Evolutionary conservation across 768 basidiomycete species (phyloP), one percentile per base, ranked within the genome.

Genomic region (Brasilioporus rufonigricans): DNA sequence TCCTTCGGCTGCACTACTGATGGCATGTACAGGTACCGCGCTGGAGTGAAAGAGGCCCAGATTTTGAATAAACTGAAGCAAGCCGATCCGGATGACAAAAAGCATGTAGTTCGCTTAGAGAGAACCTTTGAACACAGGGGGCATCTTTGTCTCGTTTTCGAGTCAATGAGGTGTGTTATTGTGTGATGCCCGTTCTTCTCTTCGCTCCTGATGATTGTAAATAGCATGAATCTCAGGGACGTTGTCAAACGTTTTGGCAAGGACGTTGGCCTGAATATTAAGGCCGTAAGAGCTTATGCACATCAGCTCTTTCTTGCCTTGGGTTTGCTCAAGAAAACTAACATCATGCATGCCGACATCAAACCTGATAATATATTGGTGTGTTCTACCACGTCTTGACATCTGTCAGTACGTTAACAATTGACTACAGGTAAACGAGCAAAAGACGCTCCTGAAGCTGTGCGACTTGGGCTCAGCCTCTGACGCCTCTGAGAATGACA

Each of bases 321-420:
- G 59, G 83, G 89, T 61, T 76, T 95, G 51, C 76, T 98, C 66
- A 83, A 85, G 61, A 98, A 98, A 74, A 81, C 85, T 55, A 93
- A 90, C 60, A 85, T 98, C 55, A 97, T 98, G 84, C 97, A 99
- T 65, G 97, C 97, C 8, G 97, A 99, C 67, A 91, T 99, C 69
- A 98, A 98, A 72, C 97, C 97, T 19, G 97, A 98, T 70, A 98
- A 98, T 68, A 96, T 99, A 40, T 71, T 98, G 65, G 95, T 94
- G 58, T 31, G 86, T 80, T 33, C 44, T 18, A n/a, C 54, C 29
- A 11, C 50, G 21, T 3, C 35, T 55, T 61, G 44, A 36, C 52
- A 40, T 36, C 48, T 64, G 55, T 57, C 61, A 51, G 50, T 55
- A 53, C 43, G 52, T 56, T 58, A 39, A 61, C 48, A 16, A 46